These are phyloP conservation scores for Aspergillus aculeatinus DNA, from an alignment of 2,329 filamentous ascomycete genomes.

Conservation along the genomic window DNA sequence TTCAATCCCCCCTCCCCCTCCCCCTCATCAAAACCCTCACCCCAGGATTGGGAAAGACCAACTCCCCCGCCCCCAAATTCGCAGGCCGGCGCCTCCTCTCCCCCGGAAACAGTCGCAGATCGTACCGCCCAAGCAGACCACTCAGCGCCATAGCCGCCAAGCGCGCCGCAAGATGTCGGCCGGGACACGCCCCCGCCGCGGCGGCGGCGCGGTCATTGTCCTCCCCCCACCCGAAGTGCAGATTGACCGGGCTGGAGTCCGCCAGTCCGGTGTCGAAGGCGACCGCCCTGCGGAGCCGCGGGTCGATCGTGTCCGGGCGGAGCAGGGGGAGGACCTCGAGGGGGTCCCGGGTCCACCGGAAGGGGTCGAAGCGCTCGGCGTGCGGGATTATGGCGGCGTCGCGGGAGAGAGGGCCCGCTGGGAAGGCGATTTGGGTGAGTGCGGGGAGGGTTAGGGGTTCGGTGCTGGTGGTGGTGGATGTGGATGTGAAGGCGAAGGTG, in stretches of 20 bases:
- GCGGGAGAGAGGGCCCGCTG: constrained; percentile 29
- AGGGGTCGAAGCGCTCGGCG: constrained; percentile 26
- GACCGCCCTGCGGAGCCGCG: neutral
- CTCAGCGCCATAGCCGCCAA: constrained; percentile 29
- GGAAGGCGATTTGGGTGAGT: constrained; percentile 30
- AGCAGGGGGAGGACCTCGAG: neutral
- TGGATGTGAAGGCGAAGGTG: constrained; percentile 8
- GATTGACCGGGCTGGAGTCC: constrained; percentile 18
- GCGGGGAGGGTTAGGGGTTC: constrained; percentile 18
- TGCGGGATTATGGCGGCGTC: constrained; percentile 24
- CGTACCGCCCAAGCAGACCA: constrained; percentile 30
- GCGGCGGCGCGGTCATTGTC: constrained; percentile 1
- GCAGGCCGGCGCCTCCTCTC: constrained; percentile 13
- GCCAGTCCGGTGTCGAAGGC: constrained; percentile 21
- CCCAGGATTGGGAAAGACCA: constrained; percentile 27
- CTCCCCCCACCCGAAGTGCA: constrained; percentile 29
- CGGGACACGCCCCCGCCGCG: constrained; percentile 24
- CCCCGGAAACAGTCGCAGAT: constrained; percentile 26
- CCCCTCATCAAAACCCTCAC: constrained; percentile 25
- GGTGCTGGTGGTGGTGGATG: neutral
- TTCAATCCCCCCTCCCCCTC: constrained; percentile 7
- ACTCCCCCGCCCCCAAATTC: constrained; percentile 30
- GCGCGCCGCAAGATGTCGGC: constrained; percentile 24
- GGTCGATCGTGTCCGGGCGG: neutral
- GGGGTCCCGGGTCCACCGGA: constrained; percentile 29